Base-by-base conservation (phyloP, 345 rosid genomes). In the Clarkia xantiana region DNA sequence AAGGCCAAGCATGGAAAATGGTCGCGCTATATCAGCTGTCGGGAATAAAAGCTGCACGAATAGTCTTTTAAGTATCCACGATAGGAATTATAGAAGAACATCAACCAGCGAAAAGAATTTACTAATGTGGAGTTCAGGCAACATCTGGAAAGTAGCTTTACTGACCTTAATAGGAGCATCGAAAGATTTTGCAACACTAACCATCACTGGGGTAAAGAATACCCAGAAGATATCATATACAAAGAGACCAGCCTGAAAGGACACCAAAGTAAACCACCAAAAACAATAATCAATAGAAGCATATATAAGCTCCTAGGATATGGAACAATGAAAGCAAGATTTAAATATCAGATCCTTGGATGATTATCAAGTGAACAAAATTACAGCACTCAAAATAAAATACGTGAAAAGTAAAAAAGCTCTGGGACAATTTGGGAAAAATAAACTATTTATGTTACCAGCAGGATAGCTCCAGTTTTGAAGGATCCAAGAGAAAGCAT, bases 141-240 rank as follows among this genome's bases (percentile, higher is more conserved):
- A 29, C 36, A 7, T 29, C 36, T 23, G 14, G 19, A 18, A 12
- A 18, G 20, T 22, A 3, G 10, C 13, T 10, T 13, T 17, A 71
- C 95, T 68, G 53, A 84, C 99, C 99, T 93, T 93, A 48, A 93
- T 93, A 5, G 99, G 96, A 61, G 95, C 99, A 73, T 93, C 96
- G 16, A 93, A 93, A 53, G 99, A 93, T 75, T 84, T 93, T 47
- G 96, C 99, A 54, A 93, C 96, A 56, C 95, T 84, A 57, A 93
- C 99, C 96, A 93, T 93, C 36, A 93, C 99, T 0, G 95, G 99
- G 46, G 99, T 93, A 67, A 93, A 87, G 85, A 93, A 93, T 72
- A 93, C 95, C 96, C 96, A 93, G 77, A 93, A 93, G 55, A 87
- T 87, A 63, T 93, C 96, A 50, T 87, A 91, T 36, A 84, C 82